Evolutionary conservation across 805 yeast species (phyloP).

Genomic region (Spathaspora gorwiae): DNA sequence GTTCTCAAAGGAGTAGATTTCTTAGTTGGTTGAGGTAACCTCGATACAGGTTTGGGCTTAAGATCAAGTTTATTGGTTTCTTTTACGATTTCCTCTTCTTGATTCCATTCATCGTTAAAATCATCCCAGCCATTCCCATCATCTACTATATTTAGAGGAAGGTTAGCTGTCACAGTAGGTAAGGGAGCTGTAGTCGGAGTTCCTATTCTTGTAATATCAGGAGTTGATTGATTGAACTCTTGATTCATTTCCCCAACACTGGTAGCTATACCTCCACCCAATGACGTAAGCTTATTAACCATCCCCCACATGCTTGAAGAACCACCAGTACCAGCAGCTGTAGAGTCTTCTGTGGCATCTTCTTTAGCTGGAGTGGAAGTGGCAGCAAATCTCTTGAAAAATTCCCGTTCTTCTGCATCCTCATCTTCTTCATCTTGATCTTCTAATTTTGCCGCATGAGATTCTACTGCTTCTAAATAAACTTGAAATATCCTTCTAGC

Average conservation of each 20-base stretch:
- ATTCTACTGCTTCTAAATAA: slow-evolving; percentile 42
- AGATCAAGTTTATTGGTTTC: slow-evolving; percentile 5
- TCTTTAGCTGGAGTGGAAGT: neutral
- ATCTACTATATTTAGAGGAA: neutral
- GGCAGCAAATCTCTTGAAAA: slow-evolving; percentile 25
- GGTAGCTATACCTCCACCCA: slow-evolving; percentile 13
- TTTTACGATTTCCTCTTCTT: slow-evolving; percentile 9
- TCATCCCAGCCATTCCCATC: slow-evolving; percentile 13
- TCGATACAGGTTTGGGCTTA: neutral
- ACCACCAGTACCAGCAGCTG: slow-evolving; percentile 7
- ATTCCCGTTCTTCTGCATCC: slow-evolving; percentile 31
- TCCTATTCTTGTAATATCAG: slow-evolving; percentile 26
- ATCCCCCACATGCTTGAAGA: slow-evolving; percentile 34
- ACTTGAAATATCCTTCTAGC: slow-evolving; percentile 65
- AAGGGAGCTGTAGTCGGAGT: slow-evolving; percentile 20
- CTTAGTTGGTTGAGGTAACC: neutral
- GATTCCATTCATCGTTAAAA: slow-evolving; percentile 16
- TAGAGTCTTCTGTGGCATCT: slow-evolving; percentile 1
- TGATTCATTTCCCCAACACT: slow-evolving; percentile 27
- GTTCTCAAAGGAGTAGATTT: neutral
- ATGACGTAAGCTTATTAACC: slow-evolving; percentile 30
- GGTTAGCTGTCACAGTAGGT: neutral
- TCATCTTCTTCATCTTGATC: slow-evolving; percentile 34
- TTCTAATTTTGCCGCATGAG: slow-evolving; percentile 32
- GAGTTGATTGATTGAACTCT: slow-evolving; percentile 34